Evolutionary conservation across 1,284 basidiomycete genomes (phyloP), one percentile per base, ranked within the genome.

Genomic region (Cronartium quercuum): DNA sequence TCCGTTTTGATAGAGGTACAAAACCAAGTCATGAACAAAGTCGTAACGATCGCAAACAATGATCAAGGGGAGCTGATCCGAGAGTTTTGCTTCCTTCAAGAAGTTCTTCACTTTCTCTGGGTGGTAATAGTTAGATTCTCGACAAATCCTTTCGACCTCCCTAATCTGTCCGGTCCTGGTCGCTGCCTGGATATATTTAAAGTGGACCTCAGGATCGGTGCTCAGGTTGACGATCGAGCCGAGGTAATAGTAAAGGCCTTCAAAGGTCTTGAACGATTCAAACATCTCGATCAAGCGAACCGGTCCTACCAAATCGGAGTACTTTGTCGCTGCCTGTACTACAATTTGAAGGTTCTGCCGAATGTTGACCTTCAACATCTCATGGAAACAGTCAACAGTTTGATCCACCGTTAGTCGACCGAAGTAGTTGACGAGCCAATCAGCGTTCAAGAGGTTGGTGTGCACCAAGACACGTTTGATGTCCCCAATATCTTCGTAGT

Each of bases 81-180:
- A 84, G 47, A 99, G 89, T 82, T 97, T 96, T 80, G 95, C 95
- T 82, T 99, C 96, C 79, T 84, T 83, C 34, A 77, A 42, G 89
- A 97, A 98, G 85, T 99, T 99, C 87, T 98, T 98, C 86, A 98
- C 96, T 84, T 99, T 99, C 85, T 99, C 96, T 1, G 96, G 92
- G 83, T 96, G 96, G 87, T 98, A 98, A 84, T 86, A 86, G 84
- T 98, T 98, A 82, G 91, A 93, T 85, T 99, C 96, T 77, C 96
- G 87, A 82, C 94, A 96, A 80, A 99, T 95, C 76, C 96, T 92
- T 84, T 99, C 96, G 77, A 99, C 96, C 82, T 99, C 96, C 76
- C 96, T 90, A 80, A 98, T 94, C 82, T 98, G 96, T 60, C 95
- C 95, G 24, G 96, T 99, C 58, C 96, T 90, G 1, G 94, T 97